Evolutionary conservation across 352 stramenopile species (phyloP), one percentile per base, ranked within the genome.

Genomic region (Pythium sukuiense): DNA sequence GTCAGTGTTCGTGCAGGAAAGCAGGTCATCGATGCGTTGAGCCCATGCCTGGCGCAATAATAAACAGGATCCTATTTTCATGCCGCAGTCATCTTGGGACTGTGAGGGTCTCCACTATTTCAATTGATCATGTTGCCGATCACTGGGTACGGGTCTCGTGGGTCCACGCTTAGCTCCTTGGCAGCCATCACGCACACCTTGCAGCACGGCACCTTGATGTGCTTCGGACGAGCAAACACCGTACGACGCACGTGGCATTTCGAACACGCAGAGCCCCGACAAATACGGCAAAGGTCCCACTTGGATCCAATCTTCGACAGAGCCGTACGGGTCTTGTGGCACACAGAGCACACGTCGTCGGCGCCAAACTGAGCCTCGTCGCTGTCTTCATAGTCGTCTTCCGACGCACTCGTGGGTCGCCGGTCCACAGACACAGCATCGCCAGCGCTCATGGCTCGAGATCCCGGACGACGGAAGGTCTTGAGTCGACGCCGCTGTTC

Each of bases 181-280:
- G 73, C 67, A 37, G 75, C 68, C 12, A 85, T 61, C 7, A 85
- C 58, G 65, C 79, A 89, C 9, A 55, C 67, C 59, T 81, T 89
- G 46, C 81, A 89, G 63, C 79, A 87, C 24, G 71, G 50, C 12
- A 88, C 72, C 6, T 62, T 24, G 18, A 87, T 67, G 8, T 80
- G 62, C 37, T 72, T 64, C 14, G 73, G 76, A 6, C 59, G 57
- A n/a, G 76, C 68, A 26, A 89, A 67, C 6, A 88, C 57, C 2
- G 55, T 64, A 11, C 73, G 76, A 39, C 83, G 87, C 14, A 84
- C 59, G 39, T 80, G 70, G 63, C 77, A 89, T 61, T 83, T 83
- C 48, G 63, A 73, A 65, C 81, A 89, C 24, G 79, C 72, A 0
- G 63, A 49, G 24, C 63, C 59, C 0, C 62, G 57, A 63, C 79